Percentiles rank a stretch among this genome's conserved stretches.
phyloP scores from a whole-genome alignment of 495 filamentous ascomycete genomes.

The Daldinia bambusicola region DNA sequence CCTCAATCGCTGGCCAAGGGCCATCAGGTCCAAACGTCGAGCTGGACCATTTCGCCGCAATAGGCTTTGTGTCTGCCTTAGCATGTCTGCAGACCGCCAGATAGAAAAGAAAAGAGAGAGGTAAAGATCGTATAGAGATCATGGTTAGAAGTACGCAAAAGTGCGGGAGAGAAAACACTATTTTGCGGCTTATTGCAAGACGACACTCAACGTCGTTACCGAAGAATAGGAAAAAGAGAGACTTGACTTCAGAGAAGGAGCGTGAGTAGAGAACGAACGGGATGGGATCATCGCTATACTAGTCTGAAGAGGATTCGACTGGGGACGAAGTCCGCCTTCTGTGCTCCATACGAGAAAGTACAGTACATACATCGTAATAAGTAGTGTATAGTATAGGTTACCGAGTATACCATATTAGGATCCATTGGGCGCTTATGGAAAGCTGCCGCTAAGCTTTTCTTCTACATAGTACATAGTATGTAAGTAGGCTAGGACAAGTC shows the following conservation, averaged over 20 bases:
- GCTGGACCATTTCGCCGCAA: conserved; percentile 45
- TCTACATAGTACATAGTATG: too few species aligned
- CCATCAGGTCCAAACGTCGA: conserved; percentile 51
- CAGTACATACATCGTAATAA: conserved; percentile 24
- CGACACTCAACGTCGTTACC: conserved; percentile 28
- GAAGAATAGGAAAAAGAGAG: conserved; percentile 23
- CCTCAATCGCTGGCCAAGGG: conserved; percentile 51
- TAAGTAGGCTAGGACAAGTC: conserved; percentile 14
- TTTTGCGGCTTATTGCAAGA: conserved; percentile 23
- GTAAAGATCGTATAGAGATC: conserved; percentile 37
- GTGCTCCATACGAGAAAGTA: conserved; percentile 19
- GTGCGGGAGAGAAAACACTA: conserved; percentile 21
- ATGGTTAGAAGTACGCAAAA: conserved; percentile 35
- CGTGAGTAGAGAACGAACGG: conserved; percentile 18
- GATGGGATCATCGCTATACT: conserved; percentile 28
- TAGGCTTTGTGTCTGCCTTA: conserved; percentile 30
- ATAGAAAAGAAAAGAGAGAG: conserved; percentile 45
- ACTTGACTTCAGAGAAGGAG: conserved; percentile 31
- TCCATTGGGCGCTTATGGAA: conserved; percentile 27
- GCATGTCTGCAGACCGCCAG: conserved; percentile 32
- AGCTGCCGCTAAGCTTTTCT: conserved; percentile 18
- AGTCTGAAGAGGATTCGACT: conserved; percentile 18
- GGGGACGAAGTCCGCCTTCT: conserved; percentile 28
- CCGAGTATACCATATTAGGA: conserved; percentile 10
- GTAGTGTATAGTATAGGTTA: conserved; percentile 1